Evolutionary conservation across 192 early-diverging fungal species (phyloP), one percentile per base, ranked within the genome.

Genomic region (Podila epicladia): DNA sequence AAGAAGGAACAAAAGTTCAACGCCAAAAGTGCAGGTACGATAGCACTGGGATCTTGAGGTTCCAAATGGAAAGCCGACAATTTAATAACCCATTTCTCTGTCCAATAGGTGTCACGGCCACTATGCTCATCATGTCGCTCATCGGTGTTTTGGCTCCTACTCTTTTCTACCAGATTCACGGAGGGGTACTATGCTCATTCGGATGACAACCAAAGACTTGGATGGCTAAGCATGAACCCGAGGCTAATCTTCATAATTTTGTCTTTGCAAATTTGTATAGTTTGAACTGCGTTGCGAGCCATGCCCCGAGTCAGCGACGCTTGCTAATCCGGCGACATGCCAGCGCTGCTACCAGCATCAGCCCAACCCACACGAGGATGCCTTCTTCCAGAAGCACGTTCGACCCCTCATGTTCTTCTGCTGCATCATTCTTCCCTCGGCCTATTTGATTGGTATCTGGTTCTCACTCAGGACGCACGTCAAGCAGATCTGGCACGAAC

Each of bases 1-100:
- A 86, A 92, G 72, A 96, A 97, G 84, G 95, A 97, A 74, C 96
- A 97, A 86, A 88, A 86, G 55, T 99, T 99, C 86, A 98, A 99
- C 80, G 93, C 91, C 59, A 97, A 97, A 82, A 92, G 93, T 71
- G 96, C 98, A 62, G 95, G 41, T 45, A 45, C 13, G 41, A 37
- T 37, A 37, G 35, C 5, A 9, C 0, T 6, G 7, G 35, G 35
- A 37, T 37, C 35, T 29, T 29, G 12, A 45, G 12, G 13, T 11
- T 37, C 35, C 6, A 4, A 20, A 29, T 28, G 8, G 32, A 61
- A 9, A 32, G 5, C 8, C 12, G 15, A 29, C 15, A 2, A 28
- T 15, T 31, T 50, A 37, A 26, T 15, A 17, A 29, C 29, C 29
- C 29, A 1, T 29, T 29, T 29, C 29, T 29, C 60, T 38, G 32